phyloP scores from a whole-genome alignment of 1,139 yeast genomes.

The Taphrina sp. region DNA sequence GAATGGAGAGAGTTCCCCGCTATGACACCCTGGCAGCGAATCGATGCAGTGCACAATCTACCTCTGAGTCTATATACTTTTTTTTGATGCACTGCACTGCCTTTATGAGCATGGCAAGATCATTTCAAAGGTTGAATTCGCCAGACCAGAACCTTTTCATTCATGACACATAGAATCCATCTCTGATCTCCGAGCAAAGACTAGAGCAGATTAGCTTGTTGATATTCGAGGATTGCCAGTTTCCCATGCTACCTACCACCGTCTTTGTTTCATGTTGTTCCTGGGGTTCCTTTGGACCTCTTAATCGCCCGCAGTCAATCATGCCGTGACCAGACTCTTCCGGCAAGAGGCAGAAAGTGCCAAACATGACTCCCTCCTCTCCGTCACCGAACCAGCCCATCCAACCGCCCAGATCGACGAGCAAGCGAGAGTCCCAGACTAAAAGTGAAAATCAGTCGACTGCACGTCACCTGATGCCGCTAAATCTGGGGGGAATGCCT shows the following conservation, averaged over 20 bases:
- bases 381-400: constrained; percentile 16
- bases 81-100: not conserved
- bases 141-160: constrained; percentile 15
- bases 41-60: not conserved
- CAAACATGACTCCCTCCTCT: constrained; percentile 13
- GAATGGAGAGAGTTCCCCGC: too few species aligned
- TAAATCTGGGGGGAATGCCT: too few species aligned
- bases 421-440: constrained; percentile 15
- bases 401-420: constrained; percentile 19
- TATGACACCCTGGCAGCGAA: too few species aligned
- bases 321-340: not conserved
- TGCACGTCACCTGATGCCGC: not conserved
- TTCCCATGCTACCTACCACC: too few species aligned
- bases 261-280: constrained; percentile 12
- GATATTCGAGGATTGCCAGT: too few species aligned
- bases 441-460: not conserved
- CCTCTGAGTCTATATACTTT: not conserved
- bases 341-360: constrained; percentile 13
- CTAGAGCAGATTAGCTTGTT: too few species aligned
- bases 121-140: too few species aligned
- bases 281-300: constrained; percentile 20
- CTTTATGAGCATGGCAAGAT: not conserved
- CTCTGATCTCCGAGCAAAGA: not conserved
- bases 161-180: constrained; percentile 16
- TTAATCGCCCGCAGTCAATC: constrained; percentile 20